Evolutionary conservation across 2,329 filamentous ascomycete species (phyloP).

Genomic region (Trichoderma polysporum): DNA sequence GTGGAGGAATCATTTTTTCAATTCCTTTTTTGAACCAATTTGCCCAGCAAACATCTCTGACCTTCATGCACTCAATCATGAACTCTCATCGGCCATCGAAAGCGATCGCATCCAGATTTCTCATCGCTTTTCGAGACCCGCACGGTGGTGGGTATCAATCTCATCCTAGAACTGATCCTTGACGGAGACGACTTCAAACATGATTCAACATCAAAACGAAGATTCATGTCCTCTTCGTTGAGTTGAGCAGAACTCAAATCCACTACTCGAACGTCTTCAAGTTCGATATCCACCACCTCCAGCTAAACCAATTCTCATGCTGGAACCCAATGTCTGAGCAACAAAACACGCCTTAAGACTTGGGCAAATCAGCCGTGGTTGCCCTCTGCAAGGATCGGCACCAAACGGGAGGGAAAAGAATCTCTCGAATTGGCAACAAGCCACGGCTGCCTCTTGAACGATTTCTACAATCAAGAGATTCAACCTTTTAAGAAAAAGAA

Average conservation of each 20-base stretch:
- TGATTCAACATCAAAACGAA: background rate
- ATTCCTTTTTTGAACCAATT: background rate
- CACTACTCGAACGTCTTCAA: background rate
- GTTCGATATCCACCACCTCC: slow-evolving; percentile 1
- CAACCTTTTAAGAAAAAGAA: background rate
- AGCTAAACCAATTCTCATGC: background rate
- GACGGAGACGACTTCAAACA: background rate
- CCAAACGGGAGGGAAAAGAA: slow-evolving; percentile 17
- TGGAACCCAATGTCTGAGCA: background rate
- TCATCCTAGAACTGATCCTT: background rate
- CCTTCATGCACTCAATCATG: background rate
- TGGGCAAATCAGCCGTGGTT: slow-evolving; percentile 10
- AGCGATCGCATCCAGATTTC: background rate
- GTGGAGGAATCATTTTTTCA: background rate
- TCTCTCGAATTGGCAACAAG: slow-evolving; percentile 17
- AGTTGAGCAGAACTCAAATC: background rate
- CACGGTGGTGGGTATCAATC: background rate
- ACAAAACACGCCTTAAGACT: background rate
- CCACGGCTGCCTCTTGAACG: slow-evolving; percentile 12
- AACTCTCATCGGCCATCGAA: background rate
- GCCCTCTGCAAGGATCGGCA: slow-evolving; percentile 15
- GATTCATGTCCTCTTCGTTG: background rate
- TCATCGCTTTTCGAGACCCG: background rate
- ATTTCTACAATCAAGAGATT: background rate
- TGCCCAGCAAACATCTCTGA: background rate